phyloP scores from a whole-genome alignment of 495 filamentous ascomycete genomes.

The Talaromyces thailandensis region DNA sequence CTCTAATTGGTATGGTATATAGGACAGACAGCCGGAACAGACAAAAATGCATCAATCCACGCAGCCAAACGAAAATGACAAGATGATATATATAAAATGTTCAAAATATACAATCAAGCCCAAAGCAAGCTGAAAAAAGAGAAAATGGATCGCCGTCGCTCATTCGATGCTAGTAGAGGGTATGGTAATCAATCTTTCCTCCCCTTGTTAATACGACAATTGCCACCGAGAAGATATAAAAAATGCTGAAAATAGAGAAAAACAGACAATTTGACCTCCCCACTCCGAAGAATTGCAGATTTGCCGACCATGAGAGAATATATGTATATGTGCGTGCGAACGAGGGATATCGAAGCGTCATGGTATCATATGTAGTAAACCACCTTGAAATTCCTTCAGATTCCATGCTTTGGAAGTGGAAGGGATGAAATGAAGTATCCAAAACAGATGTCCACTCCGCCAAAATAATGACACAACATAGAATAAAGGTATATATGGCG shows the following conservation, averaged over 20 bases:
- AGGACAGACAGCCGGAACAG: not conserved
- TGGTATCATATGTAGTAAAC: constrained; percentile 2
- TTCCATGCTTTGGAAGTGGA: not conserved
- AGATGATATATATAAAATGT: not conserved
- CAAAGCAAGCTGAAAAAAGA: not conserved
- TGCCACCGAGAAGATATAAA: not conserved
- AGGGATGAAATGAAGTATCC: constrained; percentile 6
- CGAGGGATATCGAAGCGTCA: not conserved
- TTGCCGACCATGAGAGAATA: not conserved
- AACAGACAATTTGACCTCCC: not conserved
- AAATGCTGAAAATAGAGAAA: not conserved
- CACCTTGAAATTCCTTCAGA: not conserved
- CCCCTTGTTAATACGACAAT: not conserved
- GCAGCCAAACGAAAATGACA: not conserved
- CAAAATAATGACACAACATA: not conserved
- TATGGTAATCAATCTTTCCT: not conserved
- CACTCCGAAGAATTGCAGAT: not conserved
- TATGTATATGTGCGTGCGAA: not conserved
- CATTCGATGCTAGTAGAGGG: not conserved
- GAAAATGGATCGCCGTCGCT: not conserved
- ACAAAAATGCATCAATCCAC: not conserved
- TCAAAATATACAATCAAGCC: not conserved
- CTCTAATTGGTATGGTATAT: not conserved
- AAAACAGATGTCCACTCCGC: constrained; percentile 6
- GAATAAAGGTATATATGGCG: not conserved